Conservation (phyloP, 2,329 filamentous ascomycete species). For the Escovopsis sp. region DNA sequence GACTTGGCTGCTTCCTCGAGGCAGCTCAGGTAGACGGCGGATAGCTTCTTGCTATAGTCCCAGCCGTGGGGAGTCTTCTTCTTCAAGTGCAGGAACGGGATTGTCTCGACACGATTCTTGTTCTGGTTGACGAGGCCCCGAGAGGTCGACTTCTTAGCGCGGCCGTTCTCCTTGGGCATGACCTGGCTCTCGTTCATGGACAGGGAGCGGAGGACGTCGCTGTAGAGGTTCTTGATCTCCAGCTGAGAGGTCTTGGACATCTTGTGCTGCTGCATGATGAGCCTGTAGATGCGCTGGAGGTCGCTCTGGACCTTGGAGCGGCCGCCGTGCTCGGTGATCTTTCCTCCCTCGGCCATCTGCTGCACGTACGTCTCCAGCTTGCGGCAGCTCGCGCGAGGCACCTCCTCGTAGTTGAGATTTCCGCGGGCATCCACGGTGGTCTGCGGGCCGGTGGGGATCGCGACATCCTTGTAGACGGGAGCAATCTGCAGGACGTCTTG, state of each 20-base stretch:
- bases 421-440: slow-evolving; percentile 87
- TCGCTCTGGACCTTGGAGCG: slow-evolving; percentile 96
- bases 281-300: slow-evolving; percentile 86
- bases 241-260: slow-evolving; percentile 91
- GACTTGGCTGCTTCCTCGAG: slow-evolving; percentile 75
- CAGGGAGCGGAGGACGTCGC: slow-evolving; percentile 82
- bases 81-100: slow-evolving; percentile 95
- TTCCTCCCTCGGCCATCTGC: slow-evolving; percentile 96
- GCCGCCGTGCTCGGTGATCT: slow-evolving; percentile 97
- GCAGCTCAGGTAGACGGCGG: slow-evolving; percentile 80
- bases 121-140: slow-evolving; percentile 36
- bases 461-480: slow-evolving; percentile 92
- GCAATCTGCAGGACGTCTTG: slow-evolving; percentile 72
- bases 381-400: slow-evolving; percentile 72
- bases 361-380: slow-evolving; percentile 98
- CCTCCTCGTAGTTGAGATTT: slow-evolving; percentile 83
- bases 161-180: slow-evolving; percentile 71
- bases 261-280: slow-evolving; percentile 97
- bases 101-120: slow-evolving; percentile 92
- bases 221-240: slow-evolving; percentile 90
- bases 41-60: slow-evolving; percentile 99
- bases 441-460: slow-evolving; percentile 76
- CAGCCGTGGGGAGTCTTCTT: slow-evolving; percentile 85
- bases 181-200: slow-evolving; percentile 98
- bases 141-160: slow-evolving; percentile 36